Evolutionary conservation across 331 rosid species (phyloP).

Genomic region (Acacia pycnantha): DNA sequence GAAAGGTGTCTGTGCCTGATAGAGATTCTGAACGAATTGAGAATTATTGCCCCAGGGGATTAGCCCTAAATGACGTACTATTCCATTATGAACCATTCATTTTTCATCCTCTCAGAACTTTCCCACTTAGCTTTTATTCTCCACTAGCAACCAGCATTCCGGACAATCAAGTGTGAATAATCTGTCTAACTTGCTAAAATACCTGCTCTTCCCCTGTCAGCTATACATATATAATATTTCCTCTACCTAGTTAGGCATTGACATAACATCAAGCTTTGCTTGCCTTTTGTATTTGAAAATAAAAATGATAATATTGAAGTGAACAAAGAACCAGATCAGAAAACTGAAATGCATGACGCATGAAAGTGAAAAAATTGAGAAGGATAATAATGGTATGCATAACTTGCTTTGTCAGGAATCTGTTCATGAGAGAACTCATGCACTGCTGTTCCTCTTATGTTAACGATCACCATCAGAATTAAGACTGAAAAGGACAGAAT

Average conservation of each 20-base stretch:
- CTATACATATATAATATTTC: background rate
- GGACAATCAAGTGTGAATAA: background rate
- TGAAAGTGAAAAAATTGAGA: background rate
- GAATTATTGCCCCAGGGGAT: too few species aligned
- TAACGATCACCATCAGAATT: background rate
- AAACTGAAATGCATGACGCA: background rate
- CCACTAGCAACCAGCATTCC: background rate
- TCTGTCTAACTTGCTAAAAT: background rate
- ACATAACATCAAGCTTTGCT: too few species aligned
- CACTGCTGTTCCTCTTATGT: too few species aligned
- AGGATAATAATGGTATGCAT: too few species aligned
- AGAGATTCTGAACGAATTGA: background rate
- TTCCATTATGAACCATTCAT: background rate
- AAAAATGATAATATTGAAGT: background rate
- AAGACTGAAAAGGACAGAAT: background rate
- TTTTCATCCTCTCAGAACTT: background rate
- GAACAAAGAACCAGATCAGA: background rate
- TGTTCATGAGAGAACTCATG: too few species aligned
- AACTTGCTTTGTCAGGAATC: too few species aligned
- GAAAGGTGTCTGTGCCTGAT: background rate
- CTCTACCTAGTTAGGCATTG: too few species aligned
- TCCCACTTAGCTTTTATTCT: background rate
- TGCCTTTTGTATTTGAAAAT: too few species aligned
- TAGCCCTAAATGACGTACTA: background rate
- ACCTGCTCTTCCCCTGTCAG: background rate